Evolutionary conservation across 768 basidiomycete genomes (phyloP), one percentile per base, ranked within the genome.

Genomic region (Collybia sordida): DNA sequence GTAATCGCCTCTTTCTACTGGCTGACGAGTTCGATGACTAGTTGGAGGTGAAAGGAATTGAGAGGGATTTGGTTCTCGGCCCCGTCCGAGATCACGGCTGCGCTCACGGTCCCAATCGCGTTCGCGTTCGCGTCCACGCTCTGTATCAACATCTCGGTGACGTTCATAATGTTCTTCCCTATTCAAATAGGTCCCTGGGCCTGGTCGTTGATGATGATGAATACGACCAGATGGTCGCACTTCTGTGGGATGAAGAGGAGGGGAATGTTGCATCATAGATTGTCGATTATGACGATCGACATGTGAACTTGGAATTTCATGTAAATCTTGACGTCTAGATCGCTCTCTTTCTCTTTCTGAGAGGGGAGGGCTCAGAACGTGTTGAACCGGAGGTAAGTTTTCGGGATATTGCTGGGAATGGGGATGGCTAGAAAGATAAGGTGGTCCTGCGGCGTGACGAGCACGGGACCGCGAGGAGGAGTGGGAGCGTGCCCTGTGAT

Each of bases 171-270:
- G 71, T 24, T 82, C 79, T 19, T 81, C 75, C 50, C 78, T 69
- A 59, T 75, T 78, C 41, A 85, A 72, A 56, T 76, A 81, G 21
- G 81, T 72, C 3, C 75, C 83, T 35, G 85, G 83, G 6, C 84
- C 85, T 58, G 84, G 60, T 47, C 84, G 82, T 64, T 86, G 86
- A 65, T 88, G 86, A 52, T 73, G 74, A 63, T 88, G 88, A 41
- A 75, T 64, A 58, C 78, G 77, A 52, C 67, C 53, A 47, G 70
- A 62, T 52, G 69, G 65, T 24, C 74, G 70, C 12, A 65, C 50
- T 42, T 71, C 64, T 4, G 69, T 63, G 15, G 72, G 62, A 17
- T 60, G 65, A 15, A 68, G 64, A 7, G 65, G 71, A 17, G 75
- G 72, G 11, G 73, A 71, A 39, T 63, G 56, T 46, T 69, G 70